Conservation (phyloP, 768 basidiomycete species). For the Lentinula guzmanii region DNA sequence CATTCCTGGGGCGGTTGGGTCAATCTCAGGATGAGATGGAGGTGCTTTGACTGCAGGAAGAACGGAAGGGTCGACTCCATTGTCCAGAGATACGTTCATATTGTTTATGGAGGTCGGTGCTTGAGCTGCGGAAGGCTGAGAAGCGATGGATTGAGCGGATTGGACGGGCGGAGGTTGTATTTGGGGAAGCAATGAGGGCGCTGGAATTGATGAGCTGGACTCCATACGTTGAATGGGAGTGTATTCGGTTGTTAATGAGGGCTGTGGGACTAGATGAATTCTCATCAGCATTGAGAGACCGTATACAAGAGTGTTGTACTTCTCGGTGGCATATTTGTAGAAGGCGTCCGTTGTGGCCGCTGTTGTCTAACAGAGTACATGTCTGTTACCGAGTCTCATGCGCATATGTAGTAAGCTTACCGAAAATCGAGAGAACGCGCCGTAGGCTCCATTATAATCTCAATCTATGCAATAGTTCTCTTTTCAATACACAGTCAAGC, state of each 20-base stretch:
- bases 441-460: conserved; percentile 85
- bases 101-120: background rate
- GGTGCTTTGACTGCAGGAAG: conserved; percentile 68
- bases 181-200: conserved; percentile 13
- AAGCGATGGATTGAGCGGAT: background rate
- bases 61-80: conserved; percentile 55
- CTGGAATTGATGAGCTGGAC: conserved; percentile 24
- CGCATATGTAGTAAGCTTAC: conserved; percentile 26
- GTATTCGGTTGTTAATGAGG: conserved; percentile 77
- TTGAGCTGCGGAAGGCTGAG: conserved; percentile 15
- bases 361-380: conserved; percentile 22
- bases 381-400: conserved; percentile 22
- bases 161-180: conserved; percentile 10
- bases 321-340: conserved; percentile 27
- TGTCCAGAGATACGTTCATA: conserved; percentile 22
- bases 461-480: conserved; percentile 49
- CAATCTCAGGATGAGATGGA: conserved; percentile 74
- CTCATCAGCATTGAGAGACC: background rate
- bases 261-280: conserved; percentile 32
- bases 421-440: conserved; percentile 71
- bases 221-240: conserved; percentile 64
- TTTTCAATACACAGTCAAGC: conserved; percentile 3
- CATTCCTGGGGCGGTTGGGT: conserved; percentile 58
- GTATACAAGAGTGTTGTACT: conserved; percentile 13
- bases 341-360: conserved; percentile 4